A percentile compares a stretch with the other conserved stretches of the same genome.
Conservation (phyloP, 371 early-diverging fungal species). For the Mycotypha africana region DNA sequence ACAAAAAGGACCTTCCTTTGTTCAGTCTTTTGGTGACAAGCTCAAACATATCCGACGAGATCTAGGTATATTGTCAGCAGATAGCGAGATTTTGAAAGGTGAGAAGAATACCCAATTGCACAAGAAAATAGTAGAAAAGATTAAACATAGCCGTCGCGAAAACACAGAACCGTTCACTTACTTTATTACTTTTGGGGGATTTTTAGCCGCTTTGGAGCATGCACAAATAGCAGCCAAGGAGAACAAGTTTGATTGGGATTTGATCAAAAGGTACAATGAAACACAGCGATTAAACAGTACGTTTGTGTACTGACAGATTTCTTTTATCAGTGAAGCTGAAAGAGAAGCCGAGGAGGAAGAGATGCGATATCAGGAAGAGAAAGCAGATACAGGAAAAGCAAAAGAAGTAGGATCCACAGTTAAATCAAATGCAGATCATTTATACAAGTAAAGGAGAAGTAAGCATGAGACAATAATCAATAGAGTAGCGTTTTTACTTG, state of each 20-base stretch:
- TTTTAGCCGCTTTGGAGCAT: slow-evolving; percentile 19
- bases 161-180: no score
- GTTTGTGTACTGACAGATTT: neutral
- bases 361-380: slow-evolving; percentile 14
- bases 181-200: no score
- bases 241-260: slow-evolving; percentile 17
- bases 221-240: slow-evolving; percentile 17
- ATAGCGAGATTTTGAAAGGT: slow-evolving; percentile 34
- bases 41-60: slow-evolving; percentile 21
- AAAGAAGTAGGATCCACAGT: slow-evolving; percentile 24
- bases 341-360: slow-evolving; percentile 22
- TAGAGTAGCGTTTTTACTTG: no score
- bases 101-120: neutral
- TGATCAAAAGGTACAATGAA: slow-evolving; percentile 16
- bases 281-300: neutral
- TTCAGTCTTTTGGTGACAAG: slow-evolving; percentile 23
- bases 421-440: slow-evolving; percentile 24
- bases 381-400: slow-evolving; percentile 14
- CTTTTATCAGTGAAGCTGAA: slow-evolving; percentile 14
- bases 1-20: slow-evolving; percentile 23
- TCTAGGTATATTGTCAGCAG: slow-evolving; percentile 15
- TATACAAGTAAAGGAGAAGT: slow-evolving; percentile 22
- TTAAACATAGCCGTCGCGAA: no score
- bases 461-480: no score
- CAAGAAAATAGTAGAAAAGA: neutral